Conservation (phyloP, 208 protist species). For the Tritrichomonas foetus region DNA sequence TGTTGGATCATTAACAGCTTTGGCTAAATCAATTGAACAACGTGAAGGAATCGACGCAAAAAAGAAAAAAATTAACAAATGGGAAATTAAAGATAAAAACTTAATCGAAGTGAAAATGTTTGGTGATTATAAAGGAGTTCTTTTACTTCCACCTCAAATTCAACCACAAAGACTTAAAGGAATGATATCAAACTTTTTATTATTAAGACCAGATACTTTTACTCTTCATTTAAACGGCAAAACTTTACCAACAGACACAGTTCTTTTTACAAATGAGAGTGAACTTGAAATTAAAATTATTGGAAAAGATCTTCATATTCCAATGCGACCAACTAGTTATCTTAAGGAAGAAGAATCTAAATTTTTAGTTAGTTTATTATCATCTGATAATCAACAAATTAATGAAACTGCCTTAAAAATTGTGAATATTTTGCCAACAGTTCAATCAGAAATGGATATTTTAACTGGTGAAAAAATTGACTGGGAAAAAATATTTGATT, state of each 20-base stretch:
- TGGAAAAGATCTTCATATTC: background rate
- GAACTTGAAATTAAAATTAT: background rate
- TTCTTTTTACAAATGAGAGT: background rate
- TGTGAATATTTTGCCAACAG: background rate
- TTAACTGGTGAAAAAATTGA: background rate
- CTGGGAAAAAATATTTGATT: background rate
- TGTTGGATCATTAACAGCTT: background rate
- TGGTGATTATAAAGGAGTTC: background rate
- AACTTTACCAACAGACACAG: background rate
- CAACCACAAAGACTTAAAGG: background rate
- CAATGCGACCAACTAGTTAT: background rate
- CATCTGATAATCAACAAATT: background rate
- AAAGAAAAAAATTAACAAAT: background rate
- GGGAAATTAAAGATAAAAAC: background rate
- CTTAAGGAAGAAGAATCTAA: background rate
- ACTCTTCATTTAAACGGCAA: background rate
- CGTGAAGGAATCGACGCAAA: background rate
- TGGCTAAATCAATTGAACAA: background rate
- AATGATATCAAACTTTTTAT: background rate
- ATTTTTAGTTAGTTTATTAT: background rate
- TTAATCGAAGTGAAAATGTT: background rate
- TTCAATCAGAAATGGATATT: background rate
- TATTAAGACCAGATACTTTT: background rate
- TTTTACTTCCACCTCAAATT: background rate
- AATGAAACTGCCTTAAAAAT: background rate